These are phyloP conservation scores for Neonectria ditissima DNA, from an alignment of 2,329 filamentous ascomycete genomes.

Conservation along the genomic window DNA sequence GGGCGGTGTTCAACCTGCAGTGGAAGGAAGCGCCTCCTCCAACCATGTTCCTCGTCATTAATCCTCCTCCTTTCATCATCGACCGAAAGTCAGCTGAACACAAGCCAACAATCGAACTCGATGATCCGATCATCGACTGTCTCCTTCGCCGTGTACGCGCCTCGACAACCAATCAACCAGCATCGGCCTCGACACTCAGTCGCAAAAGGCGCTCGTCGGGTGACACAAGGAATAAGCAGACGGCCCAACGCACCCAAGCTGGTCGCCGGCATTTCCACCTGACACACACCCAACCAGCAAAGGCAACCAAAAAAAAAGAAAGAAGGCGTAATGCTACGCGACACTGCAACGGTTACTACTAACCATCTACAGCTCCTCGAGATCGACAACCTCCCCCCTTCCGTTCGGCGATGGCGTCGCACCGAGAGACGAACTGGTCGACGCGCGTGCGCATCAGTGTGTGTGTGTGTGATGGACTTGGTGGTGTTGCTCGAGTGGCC, in stretches of 20 bases:
- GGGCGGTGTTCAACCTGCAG: neutral
- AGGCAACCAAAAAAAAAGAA: no score
- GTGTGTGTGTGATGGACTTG: neutral
- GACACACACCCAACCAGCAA: neutral
- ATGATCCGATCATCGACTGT: neutral
- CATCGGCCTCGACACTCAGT: neutral
- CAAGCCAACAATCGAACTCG: neutral
- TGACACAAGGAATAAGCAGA: neutral
- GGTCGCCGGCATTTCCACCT: neutral
- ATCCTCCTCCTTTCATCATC: slow-evolving; percentile 2
- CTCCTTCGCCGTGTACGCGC: neutral
- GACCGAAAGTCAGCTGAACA: neutral
- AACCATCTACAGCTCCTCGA: neutral
- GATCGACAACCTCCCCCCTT: neutral
- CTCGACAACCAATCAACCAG: neutral
- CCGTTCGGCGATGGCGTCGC: neutral
- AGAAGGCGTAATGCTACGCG: no score
- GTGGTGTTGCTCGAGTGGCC: slow-evolving; percentile 41
- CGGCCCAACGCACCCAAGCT: neutral
- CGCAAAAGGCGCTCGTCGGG: neutral
- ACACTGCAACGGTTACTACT: no score
- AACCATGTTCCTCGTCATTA: neutral
- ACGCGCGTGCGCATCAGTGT: slow-evolving; percentile 5
- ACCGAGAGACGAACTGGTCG: slow-evolving; percentile 1
- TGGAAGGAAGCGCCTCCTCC: neutral